Conservation (phyloP, 148 eudicot species). For the Chenopodium quinoa region DNA sequence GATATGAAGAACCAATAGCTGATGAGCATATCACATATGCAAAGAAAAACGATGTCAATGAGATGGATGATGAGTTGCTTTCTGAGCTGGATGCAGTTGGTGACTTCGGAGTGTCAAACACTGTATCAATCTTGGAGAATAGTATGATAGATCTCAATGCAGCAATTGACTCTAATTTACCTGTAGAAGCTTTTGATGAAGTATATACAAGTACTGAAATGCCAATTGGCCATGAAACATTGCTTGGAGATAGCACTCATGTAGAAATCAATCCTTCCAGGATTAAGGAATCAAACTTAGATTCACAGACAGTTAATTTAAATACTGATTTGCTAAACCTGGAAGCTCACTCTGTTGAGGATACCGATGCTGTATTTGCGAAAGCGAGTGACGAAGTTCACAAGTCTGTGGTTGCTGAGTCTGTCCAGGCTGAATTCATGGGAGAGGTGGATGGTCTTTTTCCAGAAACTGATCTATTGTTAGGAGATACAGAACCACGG, state of each 20-base stretch:
- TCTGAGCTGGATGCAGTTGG: constrained; percentile 74
- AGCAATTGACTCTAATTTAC: constrained; percentile 14
- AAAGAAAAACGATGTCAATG: constrained; percentile 43
- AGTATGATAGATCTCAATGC: constrained; percentile 20
- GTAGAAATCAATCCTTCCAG: constrained; percentile 5
- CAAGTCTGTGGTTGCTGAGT: constrained; percentile 23
- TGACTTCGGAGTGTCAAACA: constrained; percentile 54
- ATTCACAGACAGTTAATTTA: constrained; percentile 19
- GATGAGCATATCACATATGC: constrained; percentile 31
- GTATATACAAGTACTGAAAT: background rate
- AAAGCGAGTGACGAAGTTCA: constrained; percentile 26
- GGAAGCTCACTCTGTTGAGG: constrained; percentile 37
- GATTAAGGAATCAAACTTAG: constrained; percentile 16
- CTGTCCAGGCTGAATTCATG: constrained; percentile 22
- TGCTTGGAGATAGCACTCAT: constrained; percentile 5
- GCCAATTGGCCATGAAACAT: constrained; percentile 2
- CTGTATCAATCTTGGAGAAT: constrained; percentile 25
- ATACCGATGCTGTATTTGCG: constrained; percentile 30
- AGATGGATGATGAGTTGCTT: constrained; percentile 63
- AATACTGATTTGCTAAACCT: constrained; percentile 24
- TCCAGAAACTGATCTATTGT: constrained; percentile 10
- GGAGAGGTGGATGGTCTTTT: constrained; percentile 24
- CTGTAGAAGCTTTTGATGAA: constrained; percentile 13
- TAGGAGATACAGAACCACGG: constrained; percentile 2
- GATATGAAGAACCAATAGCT: constrained; percentile 24